Base-by-base conservation (phyloP, 495 filamentous ascomycete genomes). In the Aspergillus conjunctus region DNA sequence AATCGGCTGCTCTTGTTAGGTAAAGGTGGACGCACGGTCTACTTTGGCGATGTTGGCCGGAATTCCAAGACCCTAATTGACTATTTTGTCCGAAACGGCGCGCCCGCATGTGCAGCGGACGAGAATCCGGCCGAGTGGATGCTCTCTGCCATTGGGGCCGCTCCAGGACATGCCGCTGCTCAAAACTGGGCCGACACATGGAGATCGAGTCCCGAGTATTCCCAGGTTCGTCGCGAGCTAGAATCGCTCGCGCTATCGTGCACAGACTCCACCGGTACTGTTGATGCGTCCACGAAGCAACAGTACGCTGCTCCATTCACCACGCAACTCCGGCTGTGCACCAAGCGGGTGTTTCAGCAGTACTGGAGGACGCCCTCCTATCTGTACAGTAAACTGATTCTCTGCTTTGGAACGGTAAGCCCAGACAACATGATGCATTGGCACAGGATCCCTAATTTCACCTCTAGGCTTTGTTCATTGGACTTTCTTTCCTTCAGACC, bases 91-190 rank as follows among this genome's bases (percentile, higher is more conserved):
- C 77, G 81, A 54, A 87, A 92, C 66, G 87, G 91, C 20, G 89
- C 87, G 1, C 66, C 74, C 17, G 74, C 82, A 39, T 96, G 92
- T 73, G 88, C 89, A 3, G 61, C 72, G 2, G 85, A 86, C 21
- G 89, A 88, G 11, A 97, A 82, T 37, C 91, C 91, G 3, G 92
- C 92, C 20, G 92, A 97, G 71, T 94, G 89, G 89, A 96, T 97
- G 90, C 76, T 97, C 41, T 91, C 94, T 63, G 88, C 90, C 32
- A 95, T 93, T 51, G 92, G 92, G 51, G 91, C 91, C 45, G 92
- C 91, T 0, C 91, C 92, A 4, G 91, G 91, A 21, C 87, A 85
- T 17, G 68, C 80, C 55, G 86, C 85, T 18, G 82, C 89, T 33
- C 81, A 86, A 58, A 89, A 97, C 72, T 97, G 93, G 93, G 77